Evolutionary conservation across 768 basidiomycete genomes (phyloP), one percentile per base, ranked within the genome.

Genomic region (Termitomyces sp.): DNA sequence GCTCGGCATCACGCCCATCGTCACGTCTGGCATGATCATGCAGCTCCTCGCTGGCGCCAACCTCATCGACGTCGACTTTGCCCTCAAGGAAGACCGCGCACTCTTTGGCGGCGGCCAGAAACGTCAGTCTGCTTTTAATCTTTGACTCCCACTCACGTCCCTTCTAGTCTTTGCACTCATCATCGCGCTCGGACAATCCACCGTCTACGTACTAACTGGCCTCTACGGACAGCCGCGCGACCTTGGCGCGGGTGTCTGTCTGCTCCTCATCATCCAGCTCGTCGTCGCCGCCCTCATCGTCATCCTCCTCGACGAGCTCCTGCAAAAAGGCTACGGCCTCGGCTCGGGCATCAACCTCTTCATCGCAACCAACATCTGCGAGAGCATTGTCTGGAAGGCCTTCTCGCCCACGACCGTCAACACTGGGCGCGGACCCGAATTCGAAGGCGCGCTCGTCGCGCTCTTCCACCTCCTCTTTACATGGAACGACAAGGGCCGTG

Each of bases 1-100:
- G 75, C 86, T 99, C 60, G 96, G 97, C 59, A 98, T 98, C 66
- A 95, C 87, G 29, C 97, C 97, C 41, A 97, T 98, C 69, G 85
- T 98, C 71, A 99, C 97, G 10, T 92, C 90, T 52, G 97, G 97
- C 67, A 98, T 98, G 96, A 99, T 98, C 73, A 98, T 99, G 92
- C 97, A 99, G 74, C 87, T 99, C 44, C 82, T 99, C 60, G 94
- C 96, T 18, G 97, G 97, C 56, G 96, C 97, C 41, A 98, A 94
- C 73, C 79, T 99, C 68, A 92, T 99, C 68, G 96, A 99, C 55
- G 92, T 99, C 64, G 97, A 99, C 77, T 98, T 98, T 68, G 85
- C 86, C 57, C 76, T 99, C 67, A 98, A 98, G 80, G 97, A 99
- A 72, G 97, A 99, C 70, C 80, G 97, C 32, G 93, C 94, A 16